Base-by-base conservation (phyloP, 129 eudicot species). In the Chrysanthemum lavandulifolium region DNA sequence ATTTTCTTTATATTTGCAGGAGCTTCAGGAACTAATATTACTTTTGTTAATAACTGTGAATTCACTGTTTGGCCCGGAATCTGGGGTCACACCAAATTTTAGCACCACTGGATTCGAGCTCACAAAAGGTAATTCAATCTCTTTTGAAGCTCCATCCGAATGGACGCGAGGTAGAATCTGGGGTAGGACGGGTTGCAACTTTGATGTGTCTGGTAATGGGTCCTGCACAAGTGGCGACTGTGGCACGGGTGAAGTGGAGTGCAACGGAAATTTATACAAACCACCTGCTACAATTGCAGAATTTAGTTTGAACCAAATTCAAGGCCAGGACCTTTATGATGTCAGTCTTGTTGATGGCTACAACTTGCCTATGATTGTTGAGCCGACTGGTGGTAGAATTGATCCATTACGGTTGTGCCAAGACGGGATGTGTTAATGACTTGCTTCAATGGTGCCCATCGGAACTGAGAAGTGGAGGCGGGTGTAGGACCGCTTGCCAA, bases 281-380 rank as follows among this genome's bases (percentile, higher is more conserved):
- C 29, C 13, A 50, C 75, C 75, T 0, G 56, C 18, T 23, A 76
- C 75, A 0, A 8, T 31, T 29, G 80, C 53, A 8, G 75, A 60
- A 6, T 76, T 76, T n/a, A 0, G 6, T 3, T 6, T 68, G 11
- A 27, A 11, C 21, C 27, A 0, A 59, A 0, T 2, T 21, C 13
- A 3, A 31, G 50, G 8, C 10, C 51, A 4, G 19, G 52, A 61
- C 14, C 54, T 61, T 31, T 83, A 79, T 53, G 73, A 72, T 56
- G 84, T 80, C 43, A 83, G 81, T 73, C 62, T 83, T 0, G 69
- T 56, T 2, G 69, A 65, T 13, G 87, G 87, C 48, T 79, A 79
- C 65, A 83, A 83, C 64, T 65, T 75, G 51, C 84, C 68, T 6
- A 79, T 83, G 78, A 68, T 67, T 27, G 68, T 83, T n/a, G 87